Percentiles rank a stretch among this genome's conserved stretches.
phyloP scores from a whole-genome alignment of 2,329 filamentous ascomycete species.

The Fusarium metavorans region DNA sequence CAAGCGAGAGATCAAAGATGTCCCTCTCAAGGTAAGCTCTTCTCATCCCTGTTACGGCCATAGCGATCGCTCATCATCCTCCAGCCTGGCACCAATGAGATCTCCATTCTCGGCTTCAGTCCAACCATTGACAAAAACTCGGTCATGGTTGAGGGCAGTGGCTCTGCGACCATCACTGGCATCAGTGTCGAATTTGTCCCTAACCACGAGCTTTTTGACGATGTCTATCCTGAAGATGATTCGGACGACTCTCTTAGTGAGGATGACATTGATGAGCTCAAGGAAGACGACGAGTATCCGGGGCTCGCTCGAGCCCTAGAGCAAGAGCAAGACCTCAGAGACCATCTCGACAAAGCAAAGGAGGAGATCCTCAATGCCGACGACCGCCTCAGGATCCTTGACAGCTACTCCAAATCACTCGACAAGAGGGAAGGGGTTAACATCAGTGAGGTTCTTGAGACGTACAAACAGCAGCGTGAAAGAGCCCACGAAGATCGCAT shows the following conservation, averaged over 20 bases:
- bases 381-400: conserved; percentile 56
- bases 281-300: conserved; percentile 40
- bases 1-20: conserved; percentile 68
- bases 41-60: not conserved
- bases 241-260: conserved; percentile 48
- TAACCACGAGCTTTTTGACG: conserved; percentile 66
- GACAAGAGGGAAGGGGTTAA: conserved; percentile 49
- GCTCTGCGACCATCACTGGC: conserved; percentile 68
- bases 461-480: conserved; percentile 57
- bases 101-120: conserved; percentile 67
- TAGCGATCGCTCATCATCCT: not conserved
- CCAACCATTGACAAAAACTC: conserved; percentile 68
- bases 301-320: conserved; percentile 43
- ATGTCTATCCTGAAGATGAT: conserved; percentile 63
- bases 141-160: conserved; percentile 70
- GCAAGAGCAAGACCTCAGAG: conserved; percentile 47
- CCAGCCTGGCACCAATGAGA: conserved; percentile 67
- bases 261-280: conserved; percentile 44
- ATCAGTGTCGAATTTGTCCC: conserved; percentile 70
- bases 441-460: conserved; percentile 53
- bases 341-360: conserved; percentile 34
- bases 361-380: conserved; percentile 42
- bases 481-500: conserved; percentile 57
- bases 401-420: conserved; percentile 54
- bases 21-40: conserved; percentile 50